Percentiles rank a stretch among this genome's conserved stretches.
phyloP scores from a whole-genome alignment of 129 eudicot genomes.

The Escallonia rubra region DNA sequence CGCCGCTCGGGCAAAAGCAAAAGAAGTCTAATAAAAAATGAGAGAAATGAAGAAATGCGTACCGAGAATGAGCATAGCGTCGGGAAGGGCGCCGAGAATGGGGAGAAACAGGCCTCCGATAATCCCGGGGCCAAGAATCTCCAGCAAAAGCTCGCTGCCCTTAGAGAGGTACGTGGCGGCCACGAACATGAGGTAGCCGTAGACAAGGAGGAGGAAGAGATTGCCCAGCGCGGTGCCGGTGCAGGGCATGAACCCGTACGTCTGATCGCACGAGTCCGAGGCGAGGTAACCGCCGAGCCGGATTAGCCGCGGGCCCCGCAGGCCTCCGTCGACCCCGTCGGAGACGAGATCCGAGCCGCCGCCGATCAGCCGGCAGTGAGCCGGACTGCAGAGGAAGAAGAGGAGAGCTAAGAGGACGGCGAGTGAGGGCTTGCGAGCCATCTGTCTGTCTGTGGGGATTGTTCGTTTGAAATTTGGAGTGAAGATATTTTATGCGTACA shows the following conservation, averaged over 20 bases:
- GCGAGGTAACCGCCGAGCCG: constrained; percentile 26
- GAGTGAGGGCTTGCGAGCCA: constrained; percentile 26
- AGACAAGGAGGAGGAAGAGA: constrained; percentile 54
- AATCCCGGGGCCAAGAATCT: constrained; percentile 77
- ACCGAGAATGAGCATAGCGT: constrained; percentile 86
- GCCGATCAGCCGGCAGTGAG: constrained; percentile 33
- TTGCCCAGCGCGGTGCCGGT: constrained; percentile 56
- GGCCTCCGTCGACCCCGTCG: constrained; percentile 35
- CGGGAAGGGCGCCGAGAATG: constrained; percentile 81
- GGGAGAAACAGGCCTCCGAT: constrained; percentile 83
- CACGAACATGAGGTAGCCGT: constrained; percentile 70
- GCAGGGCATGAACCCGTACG: constrained; percentile 80
- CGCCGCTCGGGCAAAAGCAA: no score
- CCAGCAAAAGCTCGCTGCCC: constrained; percentile 72
- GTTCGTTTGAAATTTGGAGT: not conserved
- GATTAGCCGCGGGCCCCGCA: constrained; percentile 13
- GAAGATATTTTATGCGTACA: not conserved
- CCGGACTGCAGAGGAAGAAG: constrained; percentile 22
- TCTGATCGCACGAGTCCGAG: constrained; percentile 55
- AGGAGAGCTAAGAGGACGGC: constrained; percentile 22
- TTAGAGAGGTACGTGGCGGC: constrained; percentile 66
- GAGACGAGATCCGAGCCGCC: constrained; percentile 43
- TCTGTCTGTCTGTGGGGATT: not conserved
- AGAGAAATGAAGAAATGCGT: not conserved
- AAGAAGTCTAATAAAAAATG: not conserved